These are phyloP conservation scores for Rhodocollybia butyracea DNA, from an alignment of 768 basidiomycete genomes.

Conservation along the genomic window DNA sequence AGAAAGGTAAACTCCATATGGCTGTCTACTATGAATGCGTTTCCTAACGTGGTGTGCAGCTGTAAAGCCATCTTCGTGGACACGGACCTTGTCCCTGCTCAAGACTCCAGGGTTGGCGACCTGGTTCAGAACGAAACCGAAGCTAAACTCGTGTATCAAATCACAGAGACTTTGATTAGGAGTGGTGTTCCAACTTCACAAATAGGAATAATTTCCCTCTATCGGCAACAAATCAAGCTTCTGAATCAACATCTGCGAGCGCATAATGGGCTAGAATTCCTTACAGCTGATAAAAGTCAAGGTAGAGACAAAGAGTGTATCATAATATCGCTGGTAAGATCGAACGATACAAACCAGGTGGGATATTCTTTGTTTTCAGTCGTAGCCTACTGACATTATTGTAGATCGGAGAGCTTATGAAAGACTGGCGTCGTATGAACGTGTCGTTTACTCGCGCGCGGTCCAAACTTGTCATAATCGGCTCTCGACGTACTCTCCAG, in stretches of 20 bases:
- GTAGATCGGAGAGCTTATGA: conserved; percentile 88
- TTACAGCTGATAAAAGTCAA: conserved; percentile 93
- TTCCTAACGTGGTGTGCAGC: conserved; percentile 34
- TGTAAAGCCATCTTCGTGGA: conserved; percentile 92
- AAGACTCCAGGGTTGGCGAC: conserved; percentile 80
- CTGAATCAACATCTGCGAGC: conserved; percentile 61
- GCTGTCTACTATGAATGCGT: background rate
- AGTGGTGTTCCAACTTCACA: conserved; percentile 67
- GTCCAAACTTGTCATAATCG: conserved; percentile 87
- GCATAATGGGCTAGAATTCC: conserved; percentile 66
- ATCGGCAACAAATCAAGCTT: conserved; percentile 94
- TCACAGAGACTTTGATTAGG: conserved; percentile 60
- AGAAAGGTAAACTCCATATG: conserved; percentile 50
- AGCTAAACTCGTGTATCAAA: conserved; percentile 63
- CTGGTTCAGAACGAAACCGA: conserved; percentile 89
- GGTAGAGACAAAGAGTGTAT: conserved; percentile 96
- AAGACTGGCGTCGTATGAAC: conserved; percentile 96
- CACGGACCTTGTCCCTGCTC: conserved; percentile 78
- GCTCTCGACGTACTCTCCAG: conserved; percentile 76
- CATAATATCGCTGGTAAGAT: conserved; percentile 88
- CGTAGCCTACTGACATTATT: background rate
- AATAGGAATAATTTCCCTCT: conserved; percentile 87
- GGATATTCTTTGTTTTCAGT: conserved; percentile 17
- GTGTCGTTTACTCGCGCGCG: conserved; percentile 94
- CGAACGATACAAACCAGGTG: conserved; percentile 76